Conservation (phyloP, 2,329 filamentous ascomycete species). For the Colletotrichum sidae region DNA sequence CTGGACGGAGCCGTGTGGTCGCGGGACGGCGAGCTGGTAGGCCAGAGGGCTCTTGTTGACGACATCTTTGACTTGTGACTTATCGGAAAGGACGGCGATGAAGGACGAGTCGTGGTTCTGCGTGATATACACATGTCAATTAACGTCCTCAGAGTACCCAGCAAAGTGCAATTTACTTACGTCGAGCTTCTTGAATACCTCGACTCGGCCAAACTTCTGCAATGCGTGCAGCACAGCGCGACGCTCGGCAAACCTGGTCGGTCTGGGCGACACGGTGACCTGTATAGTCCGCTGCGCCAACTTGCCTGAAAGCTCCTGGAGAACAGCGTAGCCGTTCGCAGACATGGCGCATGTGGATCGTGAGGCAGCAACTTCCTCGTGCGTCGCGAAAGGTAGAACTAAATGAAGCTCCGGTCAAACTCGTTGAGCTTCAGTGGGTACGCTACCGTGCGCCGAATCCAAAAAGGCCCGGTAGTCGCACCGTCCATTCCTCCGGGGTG, state of each 20-base stretch:
- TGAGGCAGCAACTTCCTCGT: not conserved
- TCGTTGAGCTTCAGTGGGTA: constrained; percentile 28
- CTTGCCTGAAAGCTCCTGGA: constrained; percentile 28
- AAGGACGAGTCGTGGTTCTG: constrained; percentile 63
- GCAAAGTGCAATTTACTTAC: constrained; percentile 40
- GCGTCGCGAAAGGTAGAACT: constrained; percentile 3
- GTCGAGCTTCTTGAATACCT: constrained; percentile 63
- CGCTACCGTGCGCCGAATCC: not conserved
- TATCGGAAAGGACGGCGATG: constrained; percentile 59
- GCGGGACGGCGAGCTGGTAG: constrained; percentile 54
- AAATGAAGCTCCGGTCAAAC: constrained; percentile 15
- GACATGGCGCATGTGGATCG: constrained; percentile 20
- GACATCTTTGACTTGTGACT: constrained; percentile 53
- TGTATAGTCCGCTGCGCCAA: constrained; percentile 54
- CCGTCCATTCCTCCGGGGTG: constrained; percentile 12
- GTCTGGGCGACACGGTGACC: constrained; percentile 63
- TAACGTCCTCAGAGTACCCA: too few relatives aligned
- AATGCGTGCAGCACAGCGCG: constrained; percentile 65
- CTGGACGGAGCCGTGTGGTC: constrained; percentile 41
- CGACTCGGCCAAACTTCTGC: constrained; percentile 60
- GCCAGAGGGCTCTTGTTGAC: constrained; percentile 59
- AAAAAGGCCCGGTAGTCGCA: not conserved
- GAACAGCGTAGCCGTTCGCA: constrained; percentile 16
- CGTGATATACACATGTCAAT: not conserved
- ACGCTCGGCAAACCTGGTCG: constrained; percentile 64